Evolutionary conservation across 2,329 filamentous ascomycete species (phyloP).

Genomic region (Chaetomium globosum): DNA sequence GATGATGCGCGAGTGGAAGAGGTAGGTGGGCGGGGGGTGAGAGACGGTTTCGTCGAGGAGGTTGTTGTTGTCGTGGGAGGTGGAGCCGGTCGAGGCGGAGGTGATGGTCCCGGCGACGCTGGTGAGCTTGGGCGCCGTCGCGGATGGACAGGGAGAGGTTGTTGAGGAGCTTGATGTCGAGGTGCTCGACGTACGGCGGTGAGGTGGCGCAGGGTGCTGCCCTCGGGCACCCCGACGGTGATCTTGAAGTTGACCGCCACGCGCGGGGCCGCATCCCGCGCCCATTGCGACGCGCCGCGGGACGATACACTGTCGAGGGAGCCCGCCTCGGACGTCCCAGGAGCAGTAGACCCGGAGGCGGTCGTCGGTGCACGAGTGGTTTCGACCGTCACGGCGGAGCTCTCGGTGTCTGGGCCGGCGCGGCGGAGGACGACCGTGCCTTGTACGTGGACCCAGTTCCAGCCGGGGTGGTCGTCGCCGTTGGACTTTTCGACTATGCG

Average conservation of each 20-base stretch:
- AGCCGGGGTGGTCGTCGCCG: slow-evolving; percentile 30
- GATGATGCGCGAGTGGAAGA: slow-evolving; percentile 49
- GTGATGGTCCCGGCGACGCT: slow-evolving; percentile 47
- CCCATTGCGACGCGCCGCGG: slow-evolving; percentile 44
- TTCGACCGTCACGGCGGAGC: slow-evolving; percentile 49
- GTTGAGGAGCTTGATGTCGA: slow-evolving; percentile 47
- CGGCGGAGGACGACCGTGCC: slow-evolving; percentile 53
- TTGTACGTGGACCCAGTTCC: slow-evolving; percentile 44
- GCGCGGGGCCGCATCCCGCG: slow-evolving; percentile 39
- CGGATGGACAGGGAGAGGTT: slow-evolving; percentile 45
- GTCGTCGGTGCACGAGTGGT: slow-evolving; percentile 51
- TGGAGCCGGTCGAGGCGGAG: slow-evolving; percentile 40
- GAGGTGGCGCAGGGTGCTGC: slow-evolving; percentile 45
- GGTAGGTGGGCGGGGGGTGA: slow-evolving; percentile 44
- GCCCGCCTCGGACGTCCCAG: slow-evolving; percentile 45
- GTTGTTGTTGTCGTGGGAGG: slow-evolving; percentile 32
- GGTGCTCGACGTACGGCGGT: slow-evolving; percentile 44
- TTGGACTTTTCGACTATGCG: slow-evolving; percentile 46
- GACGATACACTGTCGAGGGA: slow-evolving; percentile 45
- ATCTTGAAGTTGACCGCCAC: slow-evolving; percentile 53
- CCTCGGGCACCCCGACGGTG: slow-evolving; percentile 52
- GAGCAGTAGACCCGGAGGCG: slow-evolving; percentile 43
- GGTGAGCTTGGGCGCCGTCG: slow-evolving; percentile 39
- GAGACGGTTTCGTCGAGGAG: slow-evolving; percentile 36
- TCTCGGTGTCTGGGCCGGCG: slow-evolving; percentile 40